These are phyloP conservation scores for Inonotus obliquus DNA, from an alignment of 1,284 basidiomycete species.

Conservation along the genomic window DNA sequence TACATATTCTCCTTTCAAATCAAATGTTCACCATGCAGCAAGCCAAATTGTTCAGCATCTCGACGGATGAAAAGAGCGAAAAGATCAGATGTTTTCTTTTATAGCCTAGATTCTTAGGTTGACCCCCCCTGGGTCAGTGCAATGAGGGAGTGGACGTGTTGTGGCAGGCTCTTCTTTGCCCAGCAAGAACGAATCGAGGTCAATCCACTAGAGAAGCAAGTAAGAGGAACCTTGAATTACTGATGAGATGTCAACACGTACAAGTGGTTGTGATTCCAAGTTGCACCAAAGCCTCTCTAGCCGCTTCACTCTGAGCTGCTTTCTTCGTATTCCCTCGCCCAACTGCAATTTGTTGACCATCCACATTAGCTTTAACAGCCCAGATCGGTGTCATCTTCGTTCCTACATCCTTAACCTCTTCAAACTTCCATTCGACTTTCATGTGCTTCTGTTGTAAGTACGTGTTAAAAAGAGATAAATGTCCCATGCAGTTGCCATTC, in stretches of 20 bases:
- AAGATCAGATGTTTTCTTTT: too few relatives aligned
- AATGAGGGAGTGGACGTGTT: too few relatives aligned
- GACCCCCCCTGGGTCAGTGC: too few relatives aligned
- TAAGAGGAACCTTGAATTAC: background rate
- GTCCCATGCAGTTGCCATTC: slow-evolving; percentile 35
- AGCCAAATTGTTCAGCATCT: too few relatives aligned
- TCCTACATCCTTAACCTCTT: slow-evolving; percentile 35
- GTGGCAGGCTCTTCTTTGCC: too few relatives aligned
- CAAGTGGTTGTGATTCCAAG: slow-evolving; percentile 39
- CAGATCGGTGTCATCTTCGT: slow-evolving; percentile 66
- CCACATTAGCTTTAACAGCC: slow-evolving; percentile 57
- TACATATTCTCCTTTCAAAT: too few relatives aligned
- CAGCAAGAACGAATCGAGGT: background rate
- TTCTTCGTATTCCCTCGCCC: slow-evolving; percentile 72
- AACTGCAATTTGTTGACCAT: slow-evolving; percentile 49
- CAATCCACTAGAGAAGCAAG: background rate
- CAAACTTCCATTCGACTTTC: slow-evolving; percentile 65
- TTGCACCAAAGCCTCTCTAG: slow-evolving; percentile 49
- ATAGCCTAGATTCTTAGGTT: too few relatives aligned
- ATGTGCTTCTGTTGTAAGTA: slow-evolving; percentile 52
- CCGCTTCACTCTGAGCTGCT: slow-evolving; percentile 66
- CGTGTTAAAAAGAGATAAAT: slow-evolving; percentile 75
- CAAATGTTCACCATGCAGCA: too few relatives aligned
- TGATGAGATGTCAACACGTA: background rate
- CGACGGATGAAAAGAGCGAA: too few relatives aligned